Evolutionary conservation across 129 eudicot genomes (phyloP), one percentile per base, ranked within the genome.

Genomic region (Tagetes patula): DNA sequence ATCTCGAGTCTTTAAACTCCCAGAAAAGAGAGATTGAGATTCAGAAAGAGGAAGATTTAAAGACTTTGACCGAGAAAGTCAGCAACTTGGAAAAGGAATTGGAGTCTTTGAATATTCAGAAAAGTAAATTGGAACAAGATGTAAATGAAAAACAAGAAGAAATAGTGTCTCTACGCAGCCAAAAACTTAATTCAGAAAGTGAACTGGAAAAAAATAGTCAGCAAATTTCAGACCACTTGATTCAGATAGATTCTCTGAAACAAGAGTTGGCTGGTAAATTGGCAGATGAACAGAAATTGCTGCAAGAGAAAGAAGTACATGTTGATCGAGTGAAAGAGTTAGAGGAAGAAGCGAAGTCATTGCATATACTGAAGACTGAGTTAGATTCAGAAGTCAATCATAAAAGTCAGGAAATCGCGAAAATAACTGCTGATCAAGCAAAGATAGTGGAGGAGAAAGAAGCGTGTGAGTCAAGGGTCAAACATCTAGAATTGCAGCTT

Each of bases 1-100:
- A 89, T 41, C 55, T 92, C 12, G 89, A 82, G 32, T 81, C 91
- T 7, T 56, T 86, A 64, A 80, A 71, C 67, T 41, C 75, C 0
- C 84, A 71, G 67, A 92, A 85, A 79, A 83, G 69, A 50, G 91
- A 88, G 69, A 62, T 82, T 12, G 91, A 89, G 79, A 85, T 71
- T 65, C 89, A 87, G 82, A 89, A 85, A 77, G 87, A 87, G 27
- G 91, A 82, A 38, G 83, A 81, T 45, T 74, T 84, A 39, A 79
- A 83, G 74, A 78, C 67, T 72, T 70, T 91, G 76, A 82, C 71
- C 34, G 85, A 48, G 46, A 81, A 83, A 68, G 71, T 81, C 48
- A 74, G 76, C 80, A 80, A 71, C 30, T 34, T 85, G 81, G 84
- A 81, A 72, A 59, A 52, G 36, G 85, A 86, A 65, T 61, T 83